These are phyloP conservation scores for Aspergillus asperescens DNA, from an alignment of 495 filamentous ascomycete species.

Conservation along the genomic window DNA sequence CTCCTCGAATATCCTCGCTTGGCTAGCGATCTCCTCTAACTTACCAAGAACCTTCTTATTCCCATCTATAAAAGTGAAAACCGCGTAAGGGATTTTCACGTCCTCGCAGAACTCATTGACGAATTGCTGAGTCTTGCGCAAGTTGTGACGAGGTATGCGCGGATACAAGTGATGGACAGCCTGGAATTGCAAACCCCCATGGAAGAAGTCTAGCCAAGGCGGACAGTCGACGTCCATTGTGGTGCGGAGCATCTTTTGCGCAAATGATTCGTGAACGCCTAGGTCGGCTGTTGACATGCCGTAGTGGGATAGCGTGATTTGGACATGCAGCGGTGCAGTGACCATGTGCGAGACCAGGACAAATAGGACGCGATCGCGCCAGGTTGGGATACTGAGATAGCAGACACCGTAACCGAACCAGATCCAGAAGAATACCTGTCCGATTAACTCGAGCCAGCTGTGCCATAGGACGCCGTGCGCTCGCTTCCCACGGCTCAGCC, in stretches of 20 bases:
- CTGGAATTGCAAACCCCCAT: slow-evolving; percentile 94
- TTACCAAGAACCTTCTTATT: slow-evolving; percentile 82
- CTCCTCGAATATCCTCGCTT: slow-evolving; percentile 82
- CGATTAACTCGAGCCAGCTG: slow-evolving; percentile 77
- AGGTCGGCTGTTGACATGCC: slow-evolving; percentile 93
- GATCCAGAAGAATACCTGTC: slow-evolving; percentile 86
- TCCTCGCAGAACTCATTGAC: slow-evolving; percentile 87
- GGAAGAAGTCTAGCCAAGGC: slow-evolving; percentile 90
- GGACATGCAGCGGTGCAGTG: slow-evolving; percentile 84
- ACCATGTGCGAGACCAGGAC: slow-evolving; percentile 83
- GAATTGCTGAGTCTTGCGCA: slow-evolving; percentile 72
- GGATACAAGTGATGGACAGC: slow-evolving; percentile 92
- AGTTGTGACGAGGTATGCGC: slow-evolving; percentile 89
- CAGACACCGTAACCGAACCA: slow-evolving; percentile 91
- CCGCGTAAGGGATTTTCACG: slow-evolving; percentile 84
- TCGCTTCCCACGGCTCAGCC: slow-evolving; percentile 67
- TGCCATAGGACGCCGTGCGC: slow-evolving; percentile 79
- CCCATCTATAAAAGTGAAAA: slow-evolving; percentile 89
- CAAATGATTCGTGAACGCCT: slow-evolving; percentile 80
- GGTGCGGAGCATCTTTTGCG: slow-evolving; percentile 93
- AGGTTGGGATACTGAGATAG: slow-evolving; percentile 68
- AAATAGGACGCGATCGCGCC: slow-evolving; percentile 64
- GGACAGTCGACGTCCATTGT: slow-evolving; percentile 98
- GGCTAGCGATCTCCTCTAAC: slow-evolving; percentile 79
- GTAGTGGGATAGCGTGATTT: slow-evolving; percentile 95